Evolutionary conservation across 176 grass and related monocot genomes (phyloP), one percentile per base, ranked within the genome.

Genomic region (Eragrostis curvula): DNA sequence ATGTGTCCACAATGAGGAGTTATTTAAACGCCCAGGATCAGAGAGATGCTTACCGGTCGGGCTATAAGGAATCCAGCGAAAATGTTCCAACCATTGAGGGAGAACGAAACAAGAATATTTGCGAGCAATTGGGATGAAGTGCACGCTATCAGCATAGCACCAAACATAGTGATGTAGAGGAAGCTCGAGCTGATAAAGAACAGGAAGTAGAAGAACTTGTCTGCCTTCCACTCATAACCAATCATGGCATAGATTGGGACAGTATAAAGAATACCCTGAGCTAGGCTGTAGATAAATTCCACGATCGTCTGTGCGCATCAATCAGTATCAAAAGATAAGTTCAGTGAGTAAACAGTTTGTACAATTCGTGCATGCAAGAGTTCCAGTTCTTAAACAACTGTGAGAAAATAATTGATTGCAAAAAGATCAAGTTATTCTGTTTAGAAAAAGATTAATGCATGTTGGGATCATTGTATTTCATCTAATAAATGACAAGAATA

Each of bases 191-290:
- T 20, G 15, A 94, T 77, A 84, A 97, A 94, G 90, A 87, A 97
- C 23, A 94, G 30, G 70, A 97, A 94, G 27, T 90, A 97, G 18
- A 97, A 72, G 85, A 97, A 97, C 63, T 84, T 92, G 53, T 78
- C 78, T 0, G 15, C 90, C 28, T 79, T 70, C 95, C 95, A 97
- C 3, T 78, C 80, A 21, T 94, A 97, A 60, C 92, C 88, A 3
- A 97, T 92, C 94, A 92, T 94, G 16, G 87, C 57, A 63, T 90
- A 97, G 36, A 97, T 90, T 12, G 92, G 9, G 32, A 91, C 14
- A 12, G 88, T 91, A 50, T 97, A 97, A 13, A 94, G 39, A 30
- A 84, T 70, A n/a, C 89, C 85, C 71, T 94, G 90, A 42, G 78
- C 14, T 41, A 80, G 9, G 69, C 85, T 91, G 85, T 97, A 97